phyloP scores from a whole-genome alignment of 202 grass and related monocot species.

The Eragrostis tef region DNA sequence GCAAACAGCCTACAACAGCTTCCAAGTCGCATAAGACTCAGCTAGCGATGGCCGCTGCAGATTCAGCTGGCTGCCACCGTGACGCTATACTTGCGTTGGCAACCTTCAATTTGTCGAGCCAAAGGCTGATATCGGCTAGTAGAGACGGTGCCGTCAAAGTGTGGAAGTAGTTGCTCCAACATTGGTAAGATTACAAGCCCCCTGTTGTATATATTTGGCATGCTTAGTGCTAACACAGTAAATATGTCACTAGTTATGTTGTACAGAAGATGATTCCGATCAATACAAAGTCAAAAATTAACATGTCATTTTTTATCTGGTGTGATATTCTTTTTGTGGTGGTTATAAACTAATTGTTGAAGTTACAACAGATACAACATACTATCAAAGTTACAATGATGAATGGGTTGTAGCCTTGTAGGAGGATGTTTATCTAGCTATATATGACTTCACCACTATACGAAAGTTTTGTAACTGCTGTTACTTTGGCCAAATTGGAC shows the following conservation, averaged over 20 bases:
- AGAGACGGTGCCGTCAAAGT: slow-evolving; percentile 94
- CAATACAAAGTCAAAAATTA: slow-evolving; percentile 24
- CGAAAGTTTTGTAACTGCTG: not conserved
- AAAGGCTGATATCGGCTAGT: slow-evolving; percentile 83
- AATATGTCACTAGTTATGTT: slow-evolving; percentile 21
- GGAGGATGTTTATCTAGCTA: not conserved
- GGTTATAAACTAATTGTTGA: not conserved
- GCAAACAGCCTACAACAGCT: slow-evolving; percentile 49
- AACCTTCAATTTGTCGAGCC: slow-evolving; percentile 78
- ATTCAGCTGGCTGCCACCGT: slow-evolving; percentile 81
- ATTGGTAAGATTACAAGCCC: slow-evolving; percentile 15
- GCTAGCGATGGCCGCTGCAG: slow-evolving; percentile 70
- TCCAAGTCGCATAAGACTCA: slow-evolving; percentile 65
- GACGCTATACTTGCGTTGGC: slow-evolving; percentile 78
- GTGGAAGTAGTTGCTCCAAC: slow-evolving; percentile 70
- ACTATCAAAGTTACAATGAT: not conserved
- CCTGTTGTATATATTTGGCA: slow-evolving; percentile 50
- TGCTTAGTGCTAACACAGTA: slow-evolving; percentile 35
- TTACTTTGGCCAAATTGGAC: not conserved
- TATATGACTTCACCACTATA: not conserved
- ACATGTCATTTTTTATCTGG: not conserved
- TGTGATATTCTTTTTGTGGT: not conserved
- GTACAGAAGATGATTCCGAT: slow-evolving; percentile 41
- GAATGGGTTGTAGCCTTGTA: not conserved
- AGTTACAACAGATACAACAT: not conserved